These are phyloP conservation scores for Amorphotheca resinae DNA, from an alignment of 495 filamentous ascomycete genomes.

Conservation along the genomic window DNA sequence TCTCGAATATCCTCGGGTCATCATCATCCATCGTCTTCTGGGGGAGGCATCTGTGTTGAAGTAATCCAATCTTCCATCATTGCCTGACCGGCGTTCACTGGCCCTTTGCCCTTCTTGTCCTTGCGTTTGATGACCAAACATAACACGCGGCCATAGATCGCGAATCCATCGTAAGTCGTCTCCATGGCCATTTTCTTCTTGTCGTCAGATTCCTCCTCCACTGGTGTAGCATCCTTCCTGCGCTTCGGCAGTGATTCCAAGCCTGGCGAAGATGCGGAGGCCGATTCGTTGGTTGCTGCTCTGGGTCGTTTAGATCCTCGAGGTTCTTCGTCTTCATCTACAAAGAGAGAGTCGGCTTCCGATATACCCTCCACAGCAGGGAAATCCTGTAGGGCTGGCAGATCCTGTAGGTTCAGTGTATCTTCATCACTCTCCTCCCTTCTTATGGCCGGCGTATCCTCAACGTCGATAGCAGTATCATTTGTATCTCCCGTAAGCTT, in stretches of 20 bases:
- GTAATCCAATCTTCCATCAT: constrained; percentile 93
- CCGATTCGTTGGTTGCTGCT: constrained; percentile 4
- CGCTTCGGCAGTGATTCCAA: constrained; percentile 33
- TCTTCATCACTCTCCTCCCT: constrained; percentile 30
- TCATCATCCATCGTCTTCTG: constrained; percentile 7
- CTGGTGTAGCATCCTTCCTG: constrained; percentile 23
- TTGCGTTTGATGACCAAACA: constrained; percentile 79
- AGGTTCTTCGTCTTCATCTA: constrained; percentile 18
- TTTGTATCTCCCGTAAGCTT: constrained; percentile 42
- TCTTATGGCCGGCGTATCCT: constrained; percentile 26
- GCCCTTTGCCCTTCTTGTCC: constrained; percentile 27
- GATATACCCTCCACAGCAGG: constrained; percentile 1
- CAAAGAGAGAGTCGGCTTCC: constrained; percentile 15
- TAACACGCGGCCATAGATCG: constrained; percentile 82
- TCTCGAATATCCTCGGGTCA: no score
- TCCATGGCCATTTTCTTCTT: constrained; percentile 79
- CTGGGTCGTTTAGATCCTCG: constrained; percentile 16
- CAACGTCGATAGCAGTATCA: constrained; percentile 37
- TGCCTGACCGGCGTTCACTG: constrained; percentile 44
- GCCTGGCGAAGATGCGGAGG: not conserved
- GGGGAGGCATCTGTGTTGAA: constrained; percentile 45
- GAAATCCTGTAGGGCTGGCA: constrained; percentile 24
- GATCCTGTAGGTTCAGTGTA: constrained; percentile 28
- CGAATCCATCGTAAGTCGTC: constrained; percentile 88
- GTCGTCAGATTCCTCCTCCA: constrained; percentile 44